Base-by-base conservation (phyloP, 2,329 filamentous ascomycete genomes). In the Arachnomyces sp. region DNA sequence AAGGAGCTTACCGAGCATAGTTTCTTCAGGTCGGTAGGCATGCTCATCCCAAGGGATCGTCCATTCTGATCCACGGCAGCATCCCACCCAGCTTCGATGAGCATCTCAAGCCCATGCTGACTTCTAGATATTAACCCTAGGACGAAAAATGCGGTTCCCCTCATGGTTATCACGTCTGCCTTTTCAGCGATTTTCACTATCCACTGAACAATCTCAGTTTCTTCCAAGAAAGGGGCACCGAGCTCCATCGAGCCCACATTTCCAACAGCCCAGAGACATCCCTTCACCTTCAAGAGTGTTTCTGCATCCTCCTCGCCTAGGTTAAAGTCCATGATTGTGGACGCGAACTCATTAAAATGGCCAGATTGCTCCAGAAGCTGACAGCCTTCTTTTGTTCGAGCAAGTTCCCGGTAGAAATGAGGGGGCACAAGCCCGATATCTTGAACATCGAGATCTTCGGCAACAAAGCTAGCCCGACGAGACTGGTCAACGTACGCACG, bases 211-310 rank as follows among this genome's bases (percentile, higher is more conserved):
- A 96, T 87, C 49, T 95, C 85, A 29, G 80, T 85, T 41, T 84
- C 81, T 62, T 95, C 92, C 3, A 98, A 72, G 59, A 98, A 98
- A 0, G 88, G 88, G 1, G 90, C 90, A 1, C 92, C 92, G 2
- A 95, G 78, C 54, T 96, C 90, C 89, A 98, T 96, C 0, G 89
- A 95, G 0, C 92, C 92, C 29, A 98, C 90, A 52, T 98, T 98
- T 16, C 92, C 92, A 1, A 98, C 88, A 0, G 92, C 92, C 92
- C 92, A 98, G 35, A 98, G 71, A 58, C 88, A 95, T 6, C 89
- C 92, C 61, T 98, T 98, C 49, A 96, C 87, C 59, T 95, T 96
- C 43, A 87, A 79, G 33, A 96, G 80, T 16, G 82, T 75, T 61
- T 98, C 92, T 0, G 76, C 60, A 53, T 98, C 92, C 49, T 93